Base-by-base conservation (phyloP, 768 basidiomycete species). In the Pleurotus eryngii region DNA sequence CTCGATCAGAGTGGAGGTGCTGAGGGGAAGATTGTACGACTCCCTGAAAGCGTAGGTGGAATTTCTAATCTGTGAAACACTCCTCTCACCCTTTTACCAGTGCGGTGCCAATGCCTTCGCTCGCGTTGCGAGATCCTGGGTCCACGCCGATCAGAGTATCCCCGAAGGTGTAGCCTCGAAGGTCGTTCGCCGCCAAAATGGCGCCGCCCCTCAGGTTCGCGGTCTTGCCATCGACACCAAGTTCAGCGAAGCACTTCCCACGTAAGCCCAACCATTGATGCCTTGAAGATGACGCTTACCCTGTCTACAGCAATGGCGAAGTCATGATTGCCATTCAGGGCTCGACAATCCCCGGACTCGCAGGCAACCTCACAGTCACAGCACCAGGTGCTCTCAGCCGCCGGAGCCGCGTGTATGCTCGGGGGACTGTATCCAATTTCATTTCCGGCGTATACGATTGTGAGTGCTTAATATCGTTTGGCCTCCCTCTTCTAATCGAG, bases 21-120 rank as follows among this genome's bases (percentile, higher is more conserved):
- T 0, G 76, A 71, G n/a, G 76, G 75, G 57, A 83, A 79, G 59
- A 65, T 85, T 22, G 81, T 83, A 27, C 74, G 81, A n/a, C 64
- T 85, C 5, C 82, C 83, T 4, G 75, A 83, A 61, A 70, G 69
- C 50, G 83, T 83, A 55, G 47, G 76, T 70, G n/a, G 46, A 38
- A 79, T 76, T 50, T 22, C 14, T 54, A 11, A 24, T 49, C 72
- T 9, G 67, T 80, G 11, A 76, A 78, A 0, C 49, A 60, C 0
- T 57, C 50, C 20, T 58, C 74, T 18, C 37, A 18, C n/a, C 14
- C 27, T 18, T 0, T 18, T 11, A 49, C 5, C 53, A 78, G 77
- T 78, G 77, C 47, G 74, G 75, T 5, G 65, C 68, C 59, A 71
- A 63, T 53, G 69, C 75, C 1, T 80, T 76, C 60, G 76, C 71